Base-by-base conservation (phyloP, 163 green algal species). In the Scenedesmus sp. region DNA sequence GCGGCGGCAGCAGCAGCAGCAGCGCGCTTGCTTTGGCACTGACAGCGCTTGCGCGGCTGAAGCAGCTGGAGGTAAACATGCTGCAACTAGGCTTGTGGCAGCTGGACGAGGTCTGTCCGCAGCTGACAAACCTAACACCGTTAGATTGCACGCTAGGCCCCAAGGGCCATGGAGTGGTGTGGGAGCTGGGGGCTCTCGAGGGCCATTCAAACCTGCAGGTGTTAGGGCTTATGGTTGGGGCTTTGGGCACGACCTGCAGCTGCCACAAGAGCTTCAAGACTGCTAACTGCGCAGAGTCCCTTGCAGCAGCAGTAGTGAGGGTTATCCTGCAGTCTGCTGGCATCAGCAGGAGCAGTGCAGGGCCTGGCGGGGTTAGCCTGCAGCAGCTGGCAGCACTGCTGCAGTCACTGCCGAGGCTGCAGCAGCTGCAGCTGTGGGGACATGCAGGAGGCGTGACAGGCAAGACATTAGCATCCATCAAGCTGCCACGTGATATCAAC, bases 81-180 rank as follows among this genome's bases (percentile, higher is more conserved):
- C 76, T 91, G 54, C 87, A 91, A 23, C n/a, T 91, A 9, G 87
- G 87, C 1, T 56, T 85, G 9, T 91, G 73, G 70, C 87, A 85
- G 23, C n/a, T 85, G 70, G 9, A 16, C 23, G 87, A 91, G 23
- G 18, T 91, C 20, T 84, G 55, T 12, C 87, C 87, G 6, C 26
- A 85, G 4, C 55, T 91, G 1, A 56, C 26, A 20, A 16, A 3
- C n/a, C 15, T 91, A 5, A 86, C 70, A 3, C 87, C 87, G 18
- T 59, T 91, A 16, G 54, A 59, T 16, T 26, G 56, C 4, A 91
- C 87, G 0, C 60, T 91, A 3, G 87, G 70, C 9, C 10, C 55
- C 20, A 86, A 77, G n/a, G 87, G 87, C 3, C 87, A 91, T 76
- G 87, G 87, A 2, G 87, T 91, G 3, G 87, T 76, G 18, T 91